A percentile compares a stretch with the other conserved stretches of the same genome.
Conservation (phyloP, 306 rosid species). For the Casuarina equisetifolia region DNA sequence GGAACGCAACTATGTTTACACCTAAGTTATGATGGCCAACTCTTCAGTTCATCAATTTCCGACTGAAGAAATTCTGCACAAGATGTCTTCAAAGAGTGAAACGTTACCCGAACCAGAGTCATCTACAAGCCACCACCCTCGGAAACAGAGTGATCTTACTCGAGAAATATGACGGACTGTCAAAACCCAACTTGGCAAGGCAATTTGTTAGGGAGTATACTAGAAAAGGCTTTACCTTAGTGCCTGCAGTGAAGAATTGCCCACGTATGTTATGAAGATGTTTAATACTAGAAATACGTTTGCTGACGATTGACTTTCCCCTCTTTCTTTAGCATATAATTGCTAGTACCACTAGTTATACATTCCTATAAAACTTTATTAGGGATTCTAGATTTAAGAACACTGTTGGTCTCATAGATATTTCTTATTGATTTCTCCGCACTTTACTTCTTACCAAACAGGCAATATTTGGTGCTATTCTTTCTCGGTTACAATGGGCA, state of each 20-base stretch:
- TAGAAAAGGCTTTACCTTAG: neutral
- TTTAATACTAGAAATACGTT: neutral
- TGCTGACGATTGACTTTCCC: neutral
- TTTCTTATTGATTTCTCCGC: too few species aligned
- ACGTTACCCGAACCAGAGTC: too few species aligned
- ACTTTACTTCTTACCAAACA: too few species aligned
- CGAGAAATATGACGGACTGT: neutral
- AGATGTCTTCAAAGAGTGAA: neutral
- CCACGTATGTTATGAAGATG: neutral
- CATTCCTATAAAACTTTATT: too few species aligned
- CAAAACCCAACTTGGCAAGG: neutral
- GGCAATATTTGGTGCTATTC: too few species aligned
- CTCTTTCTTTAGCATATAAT: neutral
- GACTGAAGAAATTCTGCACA: neutral
- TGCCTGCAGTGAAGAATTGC: neutral
- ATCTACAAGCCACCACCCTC: neutral
- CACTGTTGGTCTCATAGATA: too few species aligned
- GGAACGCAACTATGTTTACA: conserved; percentile 41
- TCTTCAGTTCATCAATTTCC: neutral
- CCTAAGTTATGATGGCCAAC: conserved; percentile 24
- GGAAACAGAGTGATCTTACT: neutral
- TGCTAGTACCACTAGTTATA: too few species aligned
- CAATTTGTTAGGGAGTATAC: neutral
- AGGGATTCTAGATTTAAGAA: too few species aligned
- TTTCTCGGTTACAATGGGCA: too few species aligned